Percentiles rank a stretch among this genome's conserved stretches.
phyloP scores from a whole-genome alignment of 2,329 filamentous ascomycete species.

The Gaeumannomyces tritici region DNA sequence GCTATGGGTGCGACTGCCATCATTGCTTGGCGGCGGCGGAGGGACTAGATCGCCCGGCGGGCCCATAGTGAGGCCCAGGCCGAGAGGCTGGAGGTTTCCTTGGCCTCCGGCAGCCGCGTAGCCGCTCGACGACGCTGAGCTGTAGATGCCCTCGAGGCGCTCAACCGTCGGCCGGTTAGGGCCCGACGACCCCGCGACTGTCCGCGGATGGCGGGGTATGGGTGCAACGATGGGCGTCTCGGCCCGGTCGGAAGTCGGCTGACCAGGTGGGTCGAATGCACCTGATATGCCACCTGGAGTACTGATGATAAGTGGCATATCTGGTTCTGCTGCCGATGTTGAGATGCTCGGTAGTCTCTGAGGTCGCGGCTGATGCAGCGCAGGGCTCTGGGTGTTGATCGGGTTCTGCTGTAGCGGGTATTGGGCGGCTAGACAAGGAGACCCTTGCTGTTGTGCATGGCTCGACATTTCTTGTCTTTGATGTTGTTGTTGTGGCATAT shows the following conservation, averaged over 20 bases:
- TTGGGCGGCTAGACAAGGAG: constrained; percentile 6
- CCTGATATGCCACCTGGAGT: constrained; percentile 46
- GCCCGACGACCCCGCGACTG: constrained; percentile 18
- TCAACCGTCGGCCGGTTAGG: constrained; percentile 35
- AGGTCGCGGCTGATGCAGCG: constrained; percentile 11
- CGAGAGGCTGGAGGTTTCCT: neutral
- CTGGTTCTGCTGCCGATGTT: neutral
- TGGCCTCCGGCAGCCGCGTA: neutral
- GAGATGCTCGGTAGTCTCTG: constrained; percentile 14
- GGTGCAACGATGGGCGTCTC: constrained; percentile 43
- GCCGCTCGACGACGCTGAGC: constrained; percentile 14
- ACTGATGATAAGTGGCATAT: constrained; percentile 47
- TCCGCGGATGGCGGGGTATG: constrained; percentile 39
- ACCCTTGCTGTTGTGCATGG: constrained; percentile 2
- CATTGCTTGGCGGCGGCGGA: neutral
- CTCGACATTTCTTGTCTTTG: no score
- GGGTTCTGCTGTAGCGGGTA: constrained; percentile 3
- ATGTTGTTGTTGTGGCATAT: constrained; percentile 6
- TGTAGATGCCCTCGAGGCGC: constrained; percentile 46
- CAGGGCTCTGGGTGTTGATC: neutral
- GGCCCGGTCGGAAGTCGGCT: constrained; percentile 18
- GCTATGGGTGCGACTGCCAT: constrained; percentile 26
- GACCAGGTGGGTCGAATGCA: constrained; percentile 36
- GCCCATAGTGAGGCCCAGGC: neutral
- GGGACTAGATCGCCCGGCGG: neutral